Evolutionary conservation across 2,329 filamentous ascomycete genomes (phyloP).

Genomic region (Penicillium frequentans): DNA sequence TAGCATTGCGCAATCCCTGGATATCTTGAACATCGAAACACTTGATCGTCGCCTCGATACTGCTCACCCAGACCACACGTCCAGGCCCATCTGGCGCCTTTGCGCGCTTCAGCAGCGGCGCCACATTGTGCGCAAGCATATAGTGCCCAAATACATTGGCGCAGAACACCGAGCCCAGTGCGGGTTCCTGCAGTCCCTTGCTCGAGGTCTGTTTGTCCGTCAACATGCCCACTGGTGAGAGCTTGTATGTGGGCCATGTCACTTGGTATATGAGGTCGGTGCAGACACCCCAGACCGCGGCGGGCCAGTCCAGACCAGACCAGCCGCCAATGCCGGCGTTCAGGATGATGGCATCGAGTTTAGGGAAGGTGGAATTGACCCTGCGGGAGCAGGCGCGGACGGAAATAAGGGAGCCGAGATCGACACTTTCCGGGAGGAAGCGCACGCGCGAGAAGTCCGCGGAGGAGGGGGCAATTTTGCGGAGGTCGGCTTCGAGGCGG

Average conservation of each 20-base stretch:
- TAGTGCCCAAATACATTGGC: slow-evolving; percentile 97
- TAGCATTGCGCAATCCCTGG: slow-evolving; percentile 64
- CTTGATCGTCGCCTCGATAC: slow-evolving; percentile 66
- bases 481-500: slow-evolving; percentile 64
- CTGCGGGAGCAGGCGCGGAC: slow-evolving; percentile 55
- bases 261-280: slow-evolving; percentile 66
- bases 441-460: slow-evolving; percentile 45
- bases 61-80: slow-evolving; percentile 84
- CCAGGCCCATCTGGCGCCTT: slow-evolving; percentile 48
- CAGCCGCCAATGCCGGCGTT: slow-evolving; percentile 91
- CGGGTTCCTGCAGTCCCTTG: slow-evolving; percentile 48
- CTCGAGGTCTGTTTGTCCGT: slow-evolving; percentile 52
- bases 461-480: slow-evolving; percentile 41
- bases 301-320: slow-evolving; percentile 71
- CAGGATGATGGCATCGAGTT: slow-evolving; percentile 75
- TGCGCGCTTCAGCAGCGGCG: slow-evolving; percentile 66
- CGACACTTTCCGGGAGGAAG: slow-evolving; percentile 58
- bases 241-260: slow-evolving; percentile 78
- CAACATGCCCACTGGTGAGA: slow-evolving; percentile 56
- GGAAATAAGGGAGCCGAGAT: slow-evolving; percentile 57
- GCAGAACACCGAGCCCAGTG: slow-evolving; percentile 79
- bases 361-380: slow-evolving; percentile 57
- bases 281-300: slow-evolving; percentile 57
- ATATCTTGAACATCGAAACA: slow-evolving; percentile 68
- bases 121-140: slow-evolving; percentile 76